Percentiles rank a stretch among this genome's conserved stretches.
These are phyloP conservation scores for Aeminium ludgeri DNA, from an alignment of 495 filamentous ascomycete genomes.

Conservation along the genomic window DNA sequence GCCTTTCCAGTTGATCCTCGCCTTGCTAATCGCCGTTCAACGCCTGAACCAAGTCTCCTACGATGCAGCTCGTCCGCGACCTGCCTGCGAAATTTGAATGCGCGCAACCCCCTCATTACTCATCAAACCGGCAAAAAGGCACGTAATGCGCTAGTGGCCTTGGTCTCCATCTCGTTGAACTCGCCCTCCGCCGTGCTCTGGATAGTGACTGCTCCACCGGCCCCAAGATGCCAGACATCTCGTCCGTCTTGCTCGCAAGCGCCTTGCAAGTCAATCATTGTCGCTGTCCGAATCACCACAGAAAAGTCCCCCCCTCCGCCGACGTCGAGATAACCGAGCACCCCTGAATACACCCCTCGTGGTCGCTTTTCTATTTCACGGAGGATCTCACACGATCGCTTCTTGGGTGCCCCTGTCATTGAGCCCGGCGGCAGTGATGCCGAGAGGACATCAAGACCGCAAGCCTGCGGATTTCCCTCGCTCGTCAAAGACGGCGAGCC, in stretches of 20 bases:
- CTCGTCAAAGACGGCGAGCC: no score
- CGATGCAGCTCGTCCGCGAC: no score
- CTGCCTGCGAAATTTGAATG: no score
- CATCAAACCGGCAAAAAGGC: no score
- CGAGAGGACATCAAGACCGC: conserved; percentile 39
- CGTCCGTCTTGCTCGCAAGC: conserved; percentile 41
- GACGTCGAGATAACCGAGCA: conserved; percentile 76
- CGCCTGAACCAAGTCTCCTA: no score
- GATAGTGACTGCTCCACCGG: conserved; percentile 74
- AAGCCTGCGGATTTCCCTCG: conserved; percentile 29
- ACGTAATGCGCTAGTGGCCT: no score
- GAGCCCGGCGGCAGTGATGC: conserved; percentile 68
- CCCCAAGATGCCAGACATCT: conserved; percentile 72
- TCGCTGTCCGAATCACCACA: conserved; percentile 67
- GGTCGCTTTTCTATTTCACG: conserved; percentile 44
- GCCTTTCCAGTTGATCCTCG: no score
- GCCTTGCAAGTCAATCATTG: conserved; percentile 55
- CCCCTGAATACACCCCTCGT: conserved; percentile 74
- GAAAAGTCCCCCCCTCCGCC: conserved; percentile 75
- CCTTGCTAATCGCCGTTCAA: no score
- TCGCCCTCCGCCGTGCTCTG: conserved; percentile 63
- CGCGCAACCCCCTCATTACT: no score
- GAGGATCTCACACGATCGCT: conserved; percentile 70
- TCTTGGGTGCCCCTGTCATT: conserved; percentile 94
- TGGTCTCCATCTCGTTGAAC: conserved; percentile 92